Evolutionary conservation across 106 monocot species (phyloP).

Genomic region (Posidonia australis): DNA sequence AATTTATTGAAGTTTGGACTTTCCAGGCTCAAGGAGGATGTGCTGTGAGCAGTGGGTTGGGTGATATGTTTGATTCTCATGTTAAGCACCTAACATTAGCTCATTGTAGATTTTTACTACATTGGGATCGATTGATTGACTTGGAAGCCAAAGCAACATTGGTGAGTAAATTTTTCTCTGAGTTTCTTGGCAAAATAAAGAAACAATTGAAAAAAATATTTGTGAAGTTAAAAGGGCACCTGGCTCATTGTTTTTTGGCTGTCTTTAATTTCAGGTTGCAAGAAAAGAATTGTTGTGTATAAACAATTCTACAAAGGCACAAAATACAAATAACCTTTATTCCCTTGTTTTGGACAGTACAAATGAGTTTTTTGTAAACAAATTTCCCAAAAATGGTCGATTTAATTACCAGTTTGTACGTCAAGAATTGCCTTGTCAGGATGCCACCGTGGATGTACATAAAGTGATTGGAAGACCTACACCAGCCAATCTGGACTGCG

Average conservation of each 20-base stretch:
- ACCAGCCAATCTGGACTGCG: constrained; percentile 26
- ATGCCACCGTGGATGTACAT: constrained; percentile 5
- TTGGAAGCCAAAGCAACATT: constrained; percentile 74
- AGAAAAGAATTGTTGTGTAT: constrained; percentile 38
- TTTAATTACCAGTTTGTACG: constrained; percentile 58
- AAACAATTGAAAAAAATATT: background rate
- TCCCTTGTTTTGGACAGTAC: constrained; percentile 52
- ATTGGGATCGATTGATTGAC: constrained; percentile 84
- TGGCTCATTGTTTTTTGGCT: background rate
- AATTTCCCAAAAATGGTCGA: constrained; percentile 31
- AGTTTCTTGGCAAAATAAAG: background rate
- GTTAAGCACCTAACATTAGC: constrained; percentile 50
- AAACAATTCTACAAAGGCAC: constrained; percentile 17
- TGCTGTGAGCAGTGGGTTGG: constrained; percentile 58
- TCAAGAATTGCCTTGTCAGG: constrained; percentile 17
- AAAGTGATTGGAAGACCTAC: constrained; percentile 11
- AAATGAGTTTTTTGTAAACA: constrained; percentile 25
- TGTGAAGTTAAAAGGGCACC: background rate
- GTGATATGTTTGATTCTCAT: constrained; percentile 47
- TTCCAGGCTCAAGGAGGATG: constrained; percentile 65
- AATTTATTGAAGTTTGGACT: background rate
- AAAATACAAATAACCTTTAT: constrained; percentile 25
- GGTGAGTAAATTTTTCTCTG: constrained; percentile 20
- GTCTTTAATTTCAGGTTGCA: constrained; percentile 27
- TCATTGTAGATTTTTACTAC: constrained; percentile 55